Base-by-base conservation (phyloP, 805 yeast species). In the Metschnikowia cubensis region DNA sequence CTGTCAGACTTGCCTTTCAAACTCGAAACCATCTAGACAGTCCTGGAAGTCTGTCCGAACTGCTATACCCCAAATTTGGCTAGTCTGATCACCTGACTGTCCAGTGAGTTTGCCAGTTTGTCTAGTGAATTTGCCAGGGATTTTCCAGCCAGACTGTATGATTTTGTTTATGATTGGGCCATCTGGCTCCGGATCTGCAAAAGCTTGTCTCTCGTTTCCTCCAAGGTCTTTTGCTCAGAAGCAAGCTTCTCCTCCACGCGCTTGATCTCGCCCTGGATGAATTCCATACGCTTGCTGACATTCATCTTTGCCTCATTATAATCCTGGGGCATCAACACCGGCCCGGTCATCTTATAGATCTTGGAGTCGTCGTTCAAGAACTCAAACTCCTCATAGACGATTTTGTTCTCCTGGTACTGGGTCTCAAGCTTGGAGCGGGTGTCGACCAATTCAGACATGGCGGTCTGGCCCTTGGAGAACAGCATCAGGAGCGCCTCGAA, bases 401-500 rank as follows among this genome's bases (percentile, higher is more conserved):
- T 91, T 60, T 83, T 83, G 67, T 91, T 91, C 67, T 94, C 99
- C 68, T 94, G 99, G 59, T 75, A 81, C 69, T 94, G 99, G 1
- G 97, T 88, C 64, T 94, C 99, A 42, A 94, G 77, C 62, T 84
- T 81, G 57, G 92, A 96, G 61, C 98, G 83, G 11, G 89, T 82
- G 4, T 80, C 72, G 35, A 90, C 76, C 39, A 82, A 71, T 46
- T 81, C 85, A 42, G 74, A 70, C 42, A 82, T 65, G 21, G 69
- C 67, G 45, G 67, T 67, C 58, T 82, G 86, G 10, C 73, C 66
- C 37, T 69, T 60, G 57, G 67, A 75, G 74, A 70, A 77, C 52
- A 68, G 74, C 45, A 75, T 58, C 41, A 81, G 76, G 47, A 70
- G 66, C 57, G 66, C 57, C 55, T 77, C 81, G 51, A 77, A 70